A percentile compares a stretch with the other conserved stretches of the same genome.
Conservation (phyloP, 2,329 filamentous ascomycete species). For the Pyrenophora teres region DNA sequence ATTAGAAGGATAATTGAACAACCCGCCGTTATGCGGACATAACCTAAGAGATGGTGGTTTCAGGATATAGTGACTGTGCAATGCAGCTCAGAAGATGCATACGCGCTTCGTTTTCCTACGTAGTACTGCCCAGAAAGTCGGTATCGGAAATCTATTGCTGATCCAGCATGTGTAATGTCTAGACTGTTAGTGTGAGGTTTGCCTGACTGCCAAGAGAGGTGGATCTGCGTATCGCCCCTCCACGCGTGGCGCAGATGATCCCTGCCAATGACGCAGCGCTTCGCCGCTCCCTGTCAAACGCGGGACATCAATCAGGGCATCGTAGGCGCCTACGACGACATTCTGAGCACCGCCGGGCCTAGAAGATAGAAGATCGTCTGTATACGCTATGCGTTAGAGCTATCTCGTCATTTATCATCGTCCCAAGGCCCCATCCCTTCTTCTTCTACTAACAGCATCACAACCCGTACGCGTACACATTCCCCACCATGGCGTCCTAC, state of each 20-base stretch:
- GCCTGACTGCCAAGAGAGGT: no score
- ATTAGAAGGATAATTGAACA: no score
- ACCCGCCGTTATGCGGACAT: no score
- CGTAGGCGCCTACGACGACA: constrained; percentile 28
- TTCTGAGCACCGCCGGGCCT: constrained; percentile 25
- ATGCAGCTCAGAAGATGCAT: no score
- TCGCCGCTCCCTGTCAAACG: constrained; percentile 6
- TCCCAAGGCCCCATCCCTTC: not conserved
- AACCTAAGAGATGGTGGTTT: no score
- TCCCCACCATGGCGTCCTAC: constrained; percentile 34
- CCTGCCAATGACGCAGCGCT: constrained; percentile 38
- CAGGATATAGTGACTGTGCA: no score
- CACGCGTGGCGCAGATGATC: constrained; percentile 21
- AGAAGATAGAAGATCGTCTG: constrained; percentile 15
- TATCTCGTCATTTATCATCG: not conserved
- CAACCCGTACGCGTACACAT: not conserved
- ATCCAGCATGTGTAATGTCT: no score
- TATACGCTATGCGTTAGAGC: constrained; percentile 5
- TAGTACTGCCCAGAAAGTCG: no score
- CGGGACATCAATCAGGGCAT: constrained; percentile 27
- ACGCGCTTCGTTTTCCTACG: no score
- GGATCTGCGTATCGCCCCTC: not conserved
- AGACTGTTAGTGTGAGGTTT: no score
- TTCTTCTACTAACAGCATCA: not conserved
- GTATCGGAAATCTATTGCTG: no score